phyloP scores from a whole-genome alignment of 2,329 filamentous ascomycete species.

The Fusarium tupiense region DNA sequence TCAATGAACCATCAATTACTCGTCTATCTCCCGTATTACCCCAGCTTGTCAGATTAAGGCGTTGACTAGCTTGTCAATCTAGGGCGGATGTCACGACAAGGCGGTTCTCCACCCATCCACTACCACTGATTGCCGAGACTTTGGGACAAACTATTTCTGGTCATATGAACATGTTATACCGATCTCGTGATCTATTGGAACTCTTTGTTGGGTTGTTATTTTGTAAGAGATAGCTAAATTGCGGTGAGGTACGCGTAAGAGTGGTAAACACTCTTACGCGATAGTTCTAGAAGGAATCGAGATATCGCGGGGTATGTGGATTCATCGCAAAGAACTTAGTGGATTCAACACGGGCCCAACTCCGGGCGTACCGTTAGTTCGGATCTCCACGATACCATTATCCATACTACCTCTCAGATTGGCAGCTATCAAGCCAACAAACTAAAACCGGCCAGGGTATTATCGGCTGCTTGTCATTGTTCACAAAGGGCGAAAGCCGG shows the following conservation, averaged over 20 bases:
- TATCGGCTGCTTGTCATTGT: conserved; percentile 23
- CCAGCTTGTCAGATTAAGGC: conserved; percentile 34
- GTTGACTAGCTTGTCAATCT: conserved; percentile 27
- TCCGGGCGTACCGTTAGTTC: conserved; percentile 19
- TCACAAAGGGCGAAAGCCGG: conserved; percentile 25
- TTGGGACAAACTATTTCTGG: neutral
- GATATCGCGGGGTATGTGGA: conserved; percentile 16
- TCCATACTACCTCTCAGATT: conserved; percentile 20
- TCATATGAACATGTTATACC: conserved; percentile 4
- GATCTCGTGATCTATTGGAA: conserved; percentile 2
- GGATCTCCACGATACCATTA: conserved; percentile 25
- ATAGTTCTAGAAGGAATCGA: neutral
- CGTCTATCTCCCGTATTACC: conserved; percentile 2
- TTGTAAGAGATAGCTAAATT: neutral
- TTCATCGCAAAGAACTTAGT: no score
- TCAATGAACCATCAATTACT: neutral
- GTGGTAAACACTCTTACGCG: neutral
- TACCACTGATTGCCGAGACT: neutral
- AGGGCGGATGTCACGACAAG: conserved; percentile 38
- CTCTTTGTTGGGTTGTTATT: neutral
- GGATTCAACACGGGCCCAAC: conserved; percentile 3
- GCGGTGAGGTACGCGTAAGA: neutral
- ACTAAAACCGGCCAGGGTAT: conserved; percentile 16
- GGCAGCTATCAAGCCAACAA: conserved; percentile 7
- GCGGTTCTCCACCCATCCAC: conserved; percentile 31